phyloP scores from a whole-genome alignment of 2,329 filamentous ascomycete species.

The Exophiala viscosa region DNA sequence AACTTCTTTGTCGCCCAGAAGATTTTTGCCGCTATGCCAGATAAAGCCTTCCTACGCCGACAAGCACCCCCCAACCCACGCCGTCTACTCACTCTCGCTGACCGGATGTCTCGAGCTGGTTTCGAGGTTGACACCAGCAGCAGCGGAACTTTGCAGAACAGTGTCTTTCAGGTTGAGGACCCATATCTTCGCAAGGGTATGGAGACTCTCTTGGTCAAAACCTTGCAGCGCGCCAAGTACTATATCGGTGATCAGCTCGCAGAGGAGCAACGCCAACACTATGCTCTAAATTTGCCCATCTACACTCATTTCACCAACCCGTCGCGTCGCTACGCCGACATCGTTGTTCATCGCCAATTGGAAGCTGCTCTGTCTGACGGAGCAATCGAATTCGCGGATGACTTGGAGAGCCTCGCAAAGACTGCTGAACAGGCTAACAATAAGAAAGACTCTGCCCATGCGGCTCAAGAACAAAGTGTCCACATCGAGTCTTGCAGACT shows the following conservation, averaged over 20 bases:
- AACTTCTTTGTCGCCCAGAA: conserved; percentile 87
- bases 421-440: conserved; percentile 94
- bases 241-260: conserved; percentile 76
- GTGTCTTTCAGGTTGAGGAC: conserved; percentile 89
- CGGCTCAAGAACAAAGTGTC: conserved; percentile 96
- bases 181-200: conserved; percentile 88
- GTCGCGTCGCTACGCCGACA: conserved; percentile 88
- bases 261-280: conserved; percentile 79
- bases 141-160: conserved; percentile 89
- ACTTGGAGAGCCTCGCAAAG: conserved; percentile 83
- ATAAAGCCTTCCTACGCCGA: conserved; percentile 87
- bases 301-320: conserved; percentile 98
- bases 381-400: conserved; percentile 79
- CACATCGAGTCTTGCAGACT: conserved; percentile 95
- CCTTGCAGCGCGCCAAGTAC: conserved; percentile 96
- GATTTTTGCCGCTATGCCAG: conserved; percentile 71
- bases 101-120: conserved; percentile 87
- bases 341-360: conserved; percentile 91
- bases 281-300: conserved; percentile 83
- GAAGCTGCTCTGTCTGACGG: conserved; percentile 80
- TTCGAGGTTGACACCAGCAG: conserved; percentile 85
- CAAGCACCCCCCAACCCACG: conserved; percentile 82
- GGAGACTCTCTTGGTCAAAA: conserved; percentile 92
- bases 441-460: conserved; percentile 97
- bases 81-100: conserved; percentile 82